phyloP scores from a whole-genome alignment of 2,329 filamentous ascomycete species.

The Diaporthe ilicicola region DNA sequence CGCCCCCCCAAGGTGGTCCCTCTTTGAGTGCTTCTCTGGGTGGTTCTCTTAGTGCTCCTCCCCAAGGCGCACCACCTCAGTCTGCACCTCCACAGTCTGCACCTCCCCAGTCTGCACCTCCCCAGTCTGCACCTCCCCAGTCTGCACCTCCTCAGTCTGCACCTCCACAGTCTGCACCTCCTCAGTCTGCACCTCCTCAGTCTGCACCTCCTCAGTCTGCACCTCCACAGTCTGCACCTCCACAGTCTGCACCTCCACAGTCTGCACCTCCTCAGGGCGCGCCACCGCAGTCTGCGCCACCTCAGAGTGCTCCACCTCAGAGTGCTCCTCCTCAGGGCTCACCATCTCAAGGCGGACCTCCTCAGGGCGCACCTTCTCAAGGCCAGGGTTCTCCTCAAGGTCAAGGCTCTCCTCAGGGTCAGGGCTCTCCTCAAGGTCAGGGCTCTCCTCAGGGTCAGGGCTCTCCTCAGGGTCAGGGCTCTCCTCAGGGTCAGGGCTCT shows the following conservation, averaged over 20 bases:
- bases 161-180: constrained; percentile 3
- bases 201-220: constrained; percentile 8
- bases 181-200: background rate
- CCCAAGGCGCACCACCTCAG: background rate
- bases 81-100: background rate
- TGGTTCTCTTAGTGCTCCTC: too few species aligned
- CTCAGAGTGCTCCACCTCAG: background rate
- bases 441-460: background rate
- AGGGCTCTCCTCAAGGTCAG: background rate
- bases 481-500: background rate
- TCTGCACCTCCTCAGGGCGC: background rate
- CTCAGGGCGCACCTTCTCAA: background rate
- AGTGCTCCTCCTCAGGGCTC: background rate
- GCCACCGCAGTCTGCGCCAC: background rate
- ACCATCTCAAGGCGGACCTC: background rate
- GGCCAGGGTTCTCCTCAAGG: background rate
- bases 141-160: background rate
- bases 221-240: background rate
- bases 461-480: background rate
- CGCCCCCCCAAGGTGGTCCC: background rate
- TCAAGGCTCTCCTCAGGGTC: background rate
- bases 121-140: background rate
- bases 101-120: background rate
- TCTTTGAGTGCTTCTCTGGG: background rate
- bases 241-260: constrained; percentile 10